Evolutionary conservation across 2,329 filamentous ascomycete genomes (phyloP), one percentile per base, ranked within the genome.

Genomic region (Fusarium denticulatum): DNA sequence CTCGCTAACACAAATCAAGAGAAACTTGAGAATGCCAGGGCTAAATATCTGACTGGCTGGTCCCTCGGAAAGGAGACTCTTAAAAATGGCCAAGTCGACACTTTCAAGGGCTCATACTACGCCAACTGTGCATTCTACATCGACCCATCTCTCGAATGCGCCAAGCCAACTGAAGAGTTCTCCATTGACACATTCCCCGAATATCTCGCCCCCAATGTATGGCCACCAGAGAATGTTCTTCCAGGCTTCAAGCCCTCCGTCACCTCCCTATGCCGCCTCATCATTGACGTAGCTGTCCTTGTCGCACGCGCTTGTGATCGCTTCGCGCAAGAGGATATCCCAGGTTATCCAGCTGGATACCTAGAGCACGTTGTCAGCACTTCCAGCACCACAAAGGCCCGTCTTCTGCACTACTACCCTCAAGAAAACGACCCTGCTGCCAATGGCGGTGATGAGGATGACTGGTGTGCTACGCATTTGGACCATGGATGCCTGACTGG

Each of bases 401-500:
- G 96, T 18, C 86, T 99, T 34, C 85, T 98, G 76, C 96, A 99
- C 84, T 99, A 99, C 83, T 98, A 95, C 77, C 96, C 96, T 4
- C 87, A 87, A 79, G 84, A 82, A 28, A 79, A 81, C 15, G 82
- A 70, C 72, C 82, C 72, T 43, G 80, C 80, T 42, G 83, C 78
- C 20, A 79, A 81, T 14, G 81, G 82, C 45, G 82, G 81, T 39
- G 85, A 85, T 60, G 92, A 94, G 69, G 95, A 98, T 81, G 94
- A 97, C 83, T 99, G 96, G 96, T 99, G 96, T 82, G 94, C 95
- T 7, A 94, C 93, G 3, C 93, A 96, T 81, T 86, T 96, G 64
- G 96, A 98, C 82, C 95, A 98, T 78, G 95, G 96, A 47, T 98
- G 96, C 80, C 87, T 99, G 37, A 99, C 96, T 0, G 96, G 95